Base-by-base conservation (phyloP, 176 grass and related monocot genomes). In the Aegilops sharonensis region DNA sequence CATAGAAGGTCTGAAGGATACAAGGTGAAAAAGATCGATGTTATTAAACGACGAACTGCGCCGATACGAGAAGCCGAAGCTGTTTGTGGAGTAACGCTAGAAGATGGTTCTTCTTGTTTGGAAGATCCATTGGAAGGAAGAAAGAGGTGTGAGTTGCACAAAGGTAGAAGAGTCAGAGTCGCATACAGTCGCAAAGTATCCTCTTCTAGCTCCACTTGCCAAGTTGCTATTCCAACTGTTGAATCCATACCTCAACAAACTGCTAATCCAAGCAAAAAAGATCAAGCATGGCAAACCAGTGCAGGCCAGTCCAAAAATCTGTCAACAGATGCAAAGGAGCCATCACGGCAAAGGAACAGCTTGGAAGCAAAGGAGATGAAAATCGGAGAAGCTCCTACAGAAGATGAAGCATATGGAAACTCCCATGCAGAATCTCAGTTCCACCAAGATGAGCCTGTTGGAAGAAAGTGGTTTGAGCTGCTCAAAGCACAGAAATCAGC, bases 61-160 rank as follows among this genome's bases (percentile, higher is more conserved):
- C 47, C 77, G 1, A 74, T 29, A 73, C 35, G 20, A 42, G 57
- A 82, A 85, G 73, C 77, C 62, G 75, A 91, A 77, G 72, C 67
- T 89, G 75, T 85, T 74, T 98, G 95, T 63, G 93, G 91, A 68
- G 79, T 91, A 62, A 69, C 82, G 21, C 85, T 93, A 32, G 89
- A 67, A 77, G 91, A 92, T 81, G 93, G 89, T 54, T 81, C 85
- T 79, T 82, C 84, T 64, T 98, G 95, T 89, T 27, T 89, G 63
- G 87, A 90, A 1, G 68, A 24, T 11, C 93, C 91, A 36, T 23
- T 92, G 30, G 64, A 81, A 86, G 95, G 91, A 80, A 98, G 88
- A 59, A 98, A 98, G 84, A 95, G 95, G 64, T 98, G 95, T 65
- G 92, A 89, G 61, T 74, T 95, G 43, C 95, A 98, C 81, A 98